Evolutionary conservation across 179 eudicot species (phyloP), one percentile per base, ranked within the genome.

Genomic region (Gypsophila paniculata): DNA sequence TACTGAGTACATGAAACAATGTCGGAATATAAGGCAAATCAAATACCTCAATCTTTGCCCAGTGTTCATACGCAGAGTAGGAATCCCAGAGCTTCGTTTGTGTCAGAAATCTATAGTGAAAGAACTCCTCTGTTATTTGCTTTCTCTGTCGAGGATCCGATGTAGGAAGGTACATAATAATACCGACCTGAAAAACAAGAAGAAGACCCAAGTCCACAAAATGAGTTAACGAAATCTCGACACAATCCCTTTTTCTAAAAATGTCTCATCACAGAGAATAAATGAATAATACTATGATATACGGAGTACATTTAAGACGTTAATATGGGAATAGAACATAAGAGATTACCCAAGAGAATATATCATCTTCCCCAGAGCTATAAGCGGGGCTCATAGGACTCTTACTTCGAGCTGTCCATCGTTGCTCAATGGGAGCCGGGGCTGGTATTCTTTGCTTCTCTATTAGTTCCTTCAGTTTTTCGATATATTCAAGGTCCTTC

Each of bases 21-120:
- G 51, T 42, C 46, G 4, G 54, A 65, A 46, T 46, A 46, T 8
- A 42, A 0, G 46, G 11, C 46, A 42, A 42, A 65, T 36, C 0
- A 18, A 36, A 59, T 83, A 94, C 99, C 97, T 94, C 99, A 86
- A 94, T 94, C 81, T 94, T 94, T 51, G 99, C 99, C 99, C 99
- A 94, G 68, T 94, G 99, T 80, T 94, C 99, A 77, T 84, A 94
- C 57, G 94, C 97, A 62, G 90, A 86, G 83, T 84, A 89, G 11
- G 59, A 80, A 83, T 89, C 94, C 99, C 99, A 94, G 65, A 94
- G 78, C 65, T 77, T 86, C 46, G 79, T 72, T 75, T 89, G 92
- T 64, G 97, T 82, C 83, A 94, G 78, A 78, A 53, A 82, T 83
- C 92, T 83, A 70, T 91, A 94, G 83, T 91, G 96, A 80, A 94